Percentiles rank a stretch among this genome's conserved stretches.
Conservation (phyloP, 805 yeast genomes). For the Metschnikowia hibisci region DNA sequence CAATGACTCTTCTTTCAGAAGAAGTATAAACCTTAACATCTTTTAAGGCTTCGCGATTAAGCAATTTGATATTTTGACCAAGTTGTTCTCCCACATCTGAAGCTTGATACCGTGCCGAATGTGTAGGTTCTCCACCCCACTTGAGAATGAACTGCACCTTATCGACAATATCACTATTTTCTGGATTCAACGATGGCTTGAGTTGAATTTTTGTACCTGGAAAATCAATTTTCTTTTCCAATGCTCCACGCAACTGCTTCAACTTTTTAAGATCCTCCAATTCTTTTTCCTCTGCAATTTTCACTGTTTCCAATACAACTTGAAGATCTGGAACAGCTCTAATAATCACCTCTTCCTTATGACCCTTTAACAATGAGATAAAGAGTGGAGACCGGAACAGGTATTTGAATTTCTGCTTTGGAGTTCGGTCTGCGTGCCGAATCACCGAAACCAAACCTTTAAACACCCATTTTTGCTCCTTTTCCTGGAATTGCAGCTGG, state of each 20-base stretch:
- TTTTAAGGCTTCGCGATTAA: constrained; percentile 79
- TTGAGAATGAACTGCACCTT: constrained; percentile 93
- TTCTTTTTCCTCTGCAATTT: constrained; percentile 70
- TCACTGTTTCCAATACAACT: constrained; percentile 81
- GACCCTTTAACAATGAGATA: constrained; percentile 84
- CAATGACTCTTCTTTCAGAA: constrained; percentile 90
- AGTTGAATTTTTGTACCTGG: constrained; percentile 97
- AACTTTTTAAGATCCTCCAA: constrained; percentile 81
- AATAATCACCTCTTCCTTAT: constrained; percentile 92
- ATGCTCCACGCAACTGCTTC: constrained; percentile 70
- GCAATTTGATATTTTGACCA: constrained; percentile 83
- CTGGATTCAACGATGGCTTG: constrained; percentile 74
- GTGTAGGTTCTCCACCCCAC: constrained; percentile 99
- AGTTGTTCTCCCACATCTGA: constrained; percentile 93
- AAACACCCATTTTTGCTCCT: constrained; percentile 91
- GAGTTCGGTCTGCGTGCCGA: constrained; percentile 98
- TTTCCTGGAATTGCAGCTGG: constrained; percentile 47
- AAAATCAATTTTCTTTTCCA: constrained; percentile 81
- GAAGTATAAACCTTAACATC: constrained; percentile 86
- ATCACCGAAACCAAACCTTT: constrained; percentile 89
- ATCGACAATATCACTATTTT: constrained; percentile 66
- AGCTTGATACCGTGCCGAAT: constrained; percentile 92
- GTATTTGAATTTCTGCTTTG: constrained; percentile 95
- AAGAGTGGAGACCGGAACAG: constrained; percentile 87
- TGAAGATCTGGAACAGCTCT: constrained; percentile 82